Evolutionary conservation across 163 green algal species (phyloP), one percentile per base, ranked within the genome.

Genomic region (Volvox carteri): DNA sequence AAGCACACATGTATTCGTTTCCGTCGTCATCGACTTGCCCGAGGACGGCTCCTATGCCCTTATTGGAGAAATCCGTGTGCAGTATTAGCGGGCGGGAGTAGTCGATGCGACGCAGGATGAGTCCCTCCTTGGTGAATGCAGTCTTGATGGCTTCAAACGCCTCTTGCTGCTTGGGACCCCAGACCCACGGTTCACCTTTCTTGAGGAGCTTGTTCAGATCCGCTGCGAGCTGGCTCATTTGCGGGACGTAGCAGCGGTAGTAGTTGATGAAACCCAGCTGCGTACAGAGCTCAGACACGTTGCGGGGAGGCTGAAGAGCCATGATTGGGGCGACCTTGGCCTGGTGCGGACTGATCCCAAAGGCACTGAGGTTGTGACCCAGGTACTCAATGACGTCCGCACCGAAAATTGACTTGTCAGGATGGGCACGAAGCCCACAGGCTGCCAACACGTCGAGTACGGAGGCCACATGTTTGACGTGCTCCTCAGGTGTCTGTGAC

Each of bases 1-100:
- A 92, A 7, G 89, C 87, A 37, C 87, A 76, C 54, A 92, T 89
- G 19, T 92, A 78, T 25, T 94, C 87, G 41, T 68, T 41, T 9
- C 90, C 87, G 16, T 92, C 46, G 50, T 79, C 65, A 58, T 89
- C 81, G 30, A 58, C 9, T 50, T 92, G 80, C 37, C 80, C 88
- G 23, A 92, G 70, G 16, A 83, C n/a, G n/a, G n/a, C n/a, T n/a
- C 85, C 84, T 35, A 86, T 62, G 16, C 84, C 89, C 6, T 84
- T 73, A 33, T 86, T 50, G 12, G 35, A 88, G 74, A 87, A 92
- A 41, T 90, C 90, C 16, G 84, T 92, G 35, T 92, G 79, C 37
- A 92, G 44, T n/a, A 90, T 78, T 19, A 92, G 72, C 0, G 60
- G 75, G 5, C 76, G 41, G 30, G 41, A 54, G 23, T 86, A 83